Evolutionary conservation across 1,284 basidiomycete genomes (phyloP).

Genomic region (Tylopilus sp.): DNA sequence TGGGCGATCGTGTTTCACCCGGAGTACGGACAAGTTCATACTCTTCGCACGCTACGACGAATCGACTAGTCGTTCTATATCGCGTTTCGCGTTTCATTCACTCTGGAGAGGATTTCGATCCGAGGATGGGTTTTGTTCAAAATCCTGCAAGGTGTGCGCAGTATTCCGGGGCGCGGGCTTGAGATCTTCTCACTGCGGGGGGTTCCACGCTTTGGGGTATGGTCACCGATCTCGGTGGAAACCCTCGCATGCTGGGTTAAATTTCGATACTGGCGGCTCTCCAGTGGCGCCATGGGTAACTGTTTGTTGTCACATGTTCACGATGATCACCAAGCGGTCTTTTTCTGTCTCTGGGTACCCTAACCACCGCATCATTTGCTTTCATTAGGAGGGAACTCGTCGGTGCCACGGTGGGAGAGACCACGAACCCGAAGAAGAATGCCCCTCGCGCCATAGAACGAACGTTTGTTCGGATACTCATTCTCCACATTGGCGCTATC

Average conservation of each 20-base stretch:
- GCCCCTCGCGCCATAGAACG: conserved; percentile 46
- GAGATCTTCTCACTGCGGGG: conserved; percentile 59
- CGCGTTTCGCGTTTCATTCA: no score
- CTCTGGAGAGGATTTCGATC: neutral
- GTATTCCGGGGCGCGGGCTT: conserved; percentile 54
- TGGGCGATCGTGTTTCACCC: conserved; percentile 12
- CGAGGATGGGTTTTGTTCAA: conserved; percentile 43
- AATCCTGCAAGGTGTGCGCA: conserved; percentile 51
- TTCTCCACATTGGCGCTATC: conserved; percentile 71
- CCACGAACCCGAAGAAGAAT: conserved; percentile 44
- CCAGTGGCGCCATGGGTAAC: conserved; percentile 47
- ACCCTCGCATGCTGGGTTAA: conserved; percentile 60
- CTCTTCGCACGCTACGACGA: conserved; percentile 38
- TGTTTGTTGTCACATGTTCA: conserved; percentile 47
- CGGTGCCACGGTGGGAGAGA: conserved; percentile 50
- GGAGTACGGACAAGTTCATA: conserved; percentile 17
- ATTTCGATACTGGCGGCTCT: conserved; percentile 57
- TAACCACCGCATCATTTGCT: conserved; percentile 46
- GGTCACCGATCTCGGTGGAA: conserved; percentile 53
- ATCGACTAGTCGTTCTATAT: conserved; percentile 34
- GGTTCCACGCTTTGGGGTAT: conserved; percentile 61
- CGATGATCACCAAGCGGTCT: conserved; percentile 44
- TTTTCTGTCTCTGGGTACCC: conserved; percentile 46
- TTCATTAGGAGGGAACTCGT: conserved; percentile 49
- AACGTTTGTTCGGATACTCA: conserved; percentile 46